These are phyloP conservation scores for Moringa oleifera DNA, from an alignment of 345 rosid genomes.

Conservation along the genomic window DNA sequence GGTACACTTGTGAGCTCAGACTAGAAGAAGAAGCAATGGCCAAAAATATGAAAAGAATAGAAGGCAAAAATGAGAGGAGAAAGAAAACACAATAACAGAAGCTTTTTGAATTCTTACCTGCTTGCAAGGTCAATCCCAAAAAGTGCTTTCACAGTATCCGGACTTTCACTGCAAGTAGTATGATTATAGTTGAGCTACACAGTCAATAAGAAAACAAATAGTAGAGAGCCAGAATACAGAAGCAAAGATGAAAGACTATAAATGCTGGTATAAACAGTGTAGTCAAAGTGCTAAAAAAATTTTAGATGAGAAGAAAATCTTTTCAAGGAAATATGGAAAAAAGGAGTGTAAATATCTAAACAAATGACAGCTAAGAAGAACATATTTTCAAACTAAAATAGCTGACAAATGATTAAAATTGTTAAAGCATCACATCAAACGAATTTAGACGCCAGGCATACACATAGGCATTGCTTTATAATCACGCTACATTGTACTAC, in stretches of 20 bases:
- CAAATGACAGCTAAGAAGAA: too few relatives aligned
- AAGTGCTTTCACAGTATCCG: constrained; percentile 65
- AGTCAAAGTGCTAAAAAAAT: neutral
- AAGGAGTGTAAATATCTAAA: too few relatives aligned
- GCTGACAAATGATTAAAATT: too few relatives aligned
- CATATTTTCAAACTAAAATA: too few relatives aligned
- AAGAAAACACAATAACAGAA: neutral
- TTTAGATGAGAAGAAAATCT: constrained; percentile 5
- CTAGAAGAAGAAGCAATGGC: too few relatives aligned
- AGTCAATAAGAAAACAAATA: neutral
- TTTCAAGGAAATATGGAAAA: neutral
- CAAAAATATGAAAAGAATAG: neutral
- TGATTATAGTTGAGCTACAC: neutral
- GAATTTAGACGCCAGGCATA: neutral
- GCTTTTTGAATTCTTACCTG: constrained; percentile 46
- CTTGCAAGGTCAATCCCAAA: constrained; percentile 84
- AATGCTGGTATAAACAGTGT: neutral
- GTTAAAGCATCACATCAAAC: neutral
- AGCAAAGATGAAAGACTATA: neutral
- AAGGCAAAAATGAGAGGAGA: neutral
- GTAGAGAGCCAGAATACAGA: neutral
- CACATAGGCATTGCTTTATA: neutral
- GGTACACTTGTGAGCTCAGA: too few relatives aligned
- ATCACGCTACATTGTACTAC: neutral
- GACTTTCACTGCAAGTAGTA: constrained; percentile 47